A percentile compares a stretch with the other conserved stretches of the same genome.
phyloP scores from a whole-genome alignment of 805 yeast species.

The Kodamaea leandrae region DNA sequence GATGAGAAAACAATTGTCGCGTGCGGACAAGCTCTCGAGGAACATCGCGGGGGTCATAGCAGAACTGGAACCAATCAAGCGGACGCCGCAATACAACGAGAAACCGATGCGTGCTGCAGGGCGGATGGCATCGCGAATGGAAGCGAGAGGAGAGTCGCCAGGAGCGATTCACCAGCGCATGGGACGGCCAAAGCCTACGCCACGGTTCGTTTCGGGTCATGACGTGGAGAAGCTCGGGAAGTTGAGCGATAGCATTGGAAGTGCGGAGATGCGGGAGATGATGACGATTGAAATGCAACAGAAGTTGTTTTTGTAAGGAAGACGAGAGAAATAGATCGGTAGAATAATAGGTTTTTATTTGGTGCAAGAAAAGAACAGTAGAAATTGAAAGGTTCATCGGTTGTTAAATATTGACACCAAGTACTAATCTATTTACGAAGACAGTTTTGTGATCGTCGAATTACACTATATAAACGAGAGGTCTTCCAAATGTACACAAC shows the following conservation, averaged over 20 bases:
- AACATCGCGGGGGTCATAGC: constrained; percentile 7
- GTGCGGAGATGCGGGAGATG: constrained; percentile 20
- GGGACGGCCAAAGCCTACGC: not conserved
- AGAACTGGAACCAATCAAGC: not conserved
- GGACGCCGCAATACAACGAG: not conserved
- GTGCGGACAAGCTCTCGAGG: constrained; percentile 9
- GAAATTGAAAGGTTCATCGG: too few relatives aligned
- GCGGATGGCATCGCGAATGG: not conserved
- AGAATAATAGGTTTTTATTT: too few relatives aligned
- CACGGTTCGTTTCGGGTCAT: constrained; percentile 7
- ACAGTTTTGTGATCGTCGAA: too few relatives aligned
- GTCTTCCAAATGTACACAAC: too few relatives aligned
- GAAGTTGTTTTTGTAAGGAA: constrained; percentile 16
- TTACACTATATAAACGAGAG: too few relatives aligned
- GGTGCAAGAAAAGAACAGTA: too few relatives aligned
- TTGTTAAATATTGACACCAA: too few relatives aligned
- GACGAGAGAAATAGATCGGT: too few relatives aligned
- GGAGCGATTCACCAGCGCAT: too few relatives aligned
- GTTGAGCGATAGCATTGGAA: constrained; percentile 15
- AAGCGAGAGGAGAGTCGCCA: not conserved
- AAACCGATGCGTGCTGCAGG: not conserved
- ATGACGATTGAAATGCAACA: constrained; percentile 20
- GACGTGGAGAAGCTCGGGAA: constrained; percentile 11
- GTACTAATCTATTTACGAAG: too few relatives aligned
- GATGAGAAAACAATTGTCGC: constrained; percentile 2